Conservation (phyloP, 2,329 filamentous ascomycete species). For the Metarhizium robertsii region DNA sequence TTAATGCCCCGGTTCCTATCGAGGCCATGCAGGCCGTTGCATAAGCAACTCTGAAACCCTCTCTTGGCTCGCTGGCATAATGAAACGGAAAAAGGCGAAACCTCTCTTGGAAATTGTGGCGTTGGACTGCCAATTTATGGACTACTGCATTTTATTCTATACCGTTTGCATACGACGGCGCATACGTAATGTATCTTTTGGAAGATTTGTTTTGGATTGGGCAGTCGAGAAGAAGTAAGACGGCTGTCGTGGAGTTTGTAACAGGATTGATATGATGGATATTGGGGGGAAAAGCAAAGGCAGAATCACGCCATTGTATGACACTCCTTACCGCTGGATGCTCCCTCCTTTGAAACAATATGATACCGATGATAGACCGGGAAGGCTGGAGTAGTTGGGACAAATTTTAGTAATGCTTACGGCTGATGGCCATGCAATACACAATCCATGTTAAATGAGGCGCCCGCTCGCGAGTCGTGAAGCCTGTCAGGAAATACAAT, state of each 20-base stretch:
- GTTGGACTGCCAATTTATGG: neutral
- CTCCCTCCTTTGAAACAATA: neutral
- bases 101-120: neutral
- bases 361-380: neutral
- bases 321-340: neutral
- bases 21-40: conserved; percentile 16
- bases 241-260: neutral
- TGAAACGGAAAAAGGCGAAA: neutral
- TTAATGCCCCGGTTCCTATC: conserved; percentile 16
- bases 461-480: neutral
- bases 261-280: neutral
- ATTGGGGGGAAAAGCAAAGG: neutral
- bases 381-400: neutral
- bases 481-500: neutral
- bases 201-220: neutral
- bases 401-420: neutral
- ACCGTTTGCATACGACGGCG: neutral
- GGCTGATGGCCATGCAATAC: neutral
- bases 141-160: neutral
- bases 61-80: neutral
- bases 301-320: neutral
- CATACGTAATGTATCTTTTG: conserved; percentile 3
- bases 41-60: conserved; percentile 6
- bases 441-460: too few relatives aligned
- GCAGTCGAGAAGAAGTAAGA: neutral